These are phyloP conservation scores for Nicotiana benthamiana DNA, from an alignment of 257 asterid genomes.

Conservation along the genomic window DNA sequence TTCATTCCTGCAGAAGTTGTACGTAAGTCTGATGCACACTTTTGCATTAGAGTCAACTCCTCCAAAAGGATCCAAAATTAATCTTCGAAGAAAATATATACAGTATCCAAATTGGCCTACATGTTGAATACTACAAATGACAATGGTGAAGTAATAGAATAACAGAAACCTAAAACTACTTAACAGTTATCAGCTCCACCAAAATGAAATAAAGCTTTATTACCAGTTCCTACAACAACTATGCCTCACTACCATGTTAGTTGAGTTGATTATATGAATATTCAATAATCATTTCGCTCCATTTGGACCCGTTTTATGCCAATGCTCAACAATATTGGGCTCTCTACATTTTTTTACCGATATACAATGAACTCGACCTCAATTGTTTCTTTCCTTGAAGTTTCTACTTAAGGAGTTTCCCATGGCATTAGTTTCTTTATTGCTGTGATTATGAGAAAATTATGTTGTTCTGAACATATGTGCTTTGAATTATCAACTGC, in stretches of 20 bases:
- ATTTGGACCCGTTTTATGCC: not conserved
- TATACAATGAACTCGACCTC: not conserved
- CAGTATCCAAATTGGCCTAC: no score
- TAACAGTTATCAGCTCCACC: not conserved
- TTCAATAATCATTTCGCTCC: not conserved
- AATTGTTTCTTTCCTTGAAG: not conserved
- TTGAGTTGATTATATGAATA: not conserved
- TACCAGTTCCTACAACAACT: not conserved
- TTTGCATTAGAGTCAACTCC: no score
- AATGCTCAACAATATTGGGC: not conserved
- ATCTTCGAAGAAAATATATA: no score
- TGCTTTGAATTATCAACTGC: constrained; percentile 25
- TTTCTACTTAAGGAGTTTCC: not conserved
- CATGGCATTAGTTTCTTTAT: not conserved
- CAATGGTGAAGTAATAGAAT: no score
- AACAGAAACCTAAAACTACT: no score
- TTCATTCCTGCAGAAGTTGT: not conserved
- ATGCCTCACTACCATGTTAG: not conserved
- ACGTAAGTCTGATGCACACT: no score
- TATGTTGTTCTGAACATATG: not conserved
- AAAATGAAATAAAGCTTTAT: not conserved
- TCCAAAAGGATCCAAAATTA: no score
- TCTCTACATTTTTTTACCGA: not conserved
- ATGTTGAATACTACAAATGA: no score
- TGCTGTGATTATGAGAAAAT: not conserved